Base-by-base conservation (phyloP, 2,329 filamentous ascomycete species). In the Xylaria sp. region DNA sequence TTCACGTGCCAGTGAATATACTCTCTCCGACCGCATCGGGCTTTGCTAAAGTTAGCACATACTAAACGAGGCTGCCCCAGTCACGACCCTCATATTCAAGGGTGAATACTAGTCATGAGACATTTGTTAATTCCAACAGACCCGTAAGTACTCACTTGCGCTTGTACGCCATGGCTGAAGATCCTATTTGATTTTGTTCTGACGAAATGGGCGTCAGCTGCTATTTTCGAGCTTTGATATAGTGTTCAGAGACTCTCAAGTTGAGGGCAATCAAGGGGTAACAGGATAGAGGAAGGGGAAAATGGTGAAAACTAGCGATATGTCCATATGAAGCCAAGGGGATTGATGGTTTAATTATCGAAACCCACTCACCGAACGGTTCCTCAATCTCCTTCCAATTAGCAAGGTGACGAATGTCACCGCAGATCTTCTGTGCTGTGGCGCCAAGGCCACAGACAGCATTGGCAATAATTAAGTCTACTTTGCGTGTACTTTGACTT, bases 321-420 rank as follows among this genome's bases (percentile, higher is more conserved):
- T 37, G 7, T 11, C 35, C 28, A 31, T 31, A 31, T 31, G 28
- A 31, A 31, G 9, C 28, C 5, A 31, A 9, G 9, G 9, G 9
- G 28, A 4, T 5, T 31, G 28, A n/a, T 31, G 9, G 9, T 31
- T 9, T 5, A 9, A 31, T 31, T 5, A 9, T 31, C 28, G 9
- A 31, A 5, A 42, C 28, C 15, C 7, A 51, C 53, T 43, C 17
- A 61, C 59, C 89, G 69, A 90, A 90, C 0, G 88, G 89, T 76
- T 91, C 89, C 73, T 96, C 93, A 61, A 95, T 81, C 77, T 96
- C 92, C 82, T 97, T 96, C 78, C 88, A 84, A 72, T 84, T 82
- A 5, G 89, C 89, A 50, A 94, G 80, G 73, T 92, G 89, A 51
- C 91, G 84, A 68, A 95, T 90, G 71, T 94, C 91, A 49, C 84